These are phyloP conservation scores for Monilinia laxa DNA, from an alignment of 2,329 filamentous ascomycete genomes.

Conservation along the genomic window DNA sequence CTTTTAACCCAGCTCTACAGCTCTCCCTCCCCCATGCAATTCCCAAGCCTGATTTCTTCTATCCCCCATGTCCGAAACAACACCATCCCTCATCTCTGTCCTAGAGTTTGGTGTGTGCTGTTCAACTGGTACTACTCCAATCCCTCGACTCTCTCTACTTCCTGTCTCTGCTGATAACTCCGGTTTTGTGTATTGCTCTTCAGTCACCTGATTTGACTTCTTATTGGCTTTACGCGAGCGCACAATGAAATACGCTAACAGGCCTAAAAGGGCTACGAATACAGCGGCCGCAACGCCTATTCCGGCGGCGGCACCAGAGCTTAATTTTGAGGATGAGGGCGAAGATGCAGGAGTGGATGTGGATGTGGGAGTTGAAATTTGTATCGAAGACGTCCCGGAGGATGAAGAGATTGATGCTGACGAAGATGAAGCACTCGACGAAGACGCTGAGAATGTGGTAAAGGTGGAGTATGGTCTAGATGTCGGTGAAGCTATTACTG, in stretches of 20 bases:
- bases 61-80: background rate
- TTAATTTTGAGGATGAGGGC: background rate
- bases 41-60: slow-evolving; percentile 7
- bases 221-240: background rate
- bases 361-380: background rate
- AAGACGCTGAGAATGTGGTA: background rate
- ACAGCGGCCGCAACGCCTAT: background rate
- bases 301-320: background rate
- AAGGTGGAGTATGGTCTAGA: slow-evolving; percentile 5
- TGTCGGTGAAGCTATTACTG: background rate
- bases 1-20: background rate
- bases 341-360: background rate
- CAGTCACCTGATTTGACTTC: background rate
- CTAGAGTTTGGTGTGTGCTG: background rate
- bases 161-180: background rate
- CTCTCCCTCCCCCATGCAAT: background rate
- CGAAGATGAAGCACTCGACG: background rate
- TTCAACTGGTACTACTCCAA: background rate
- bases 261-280: background rate
- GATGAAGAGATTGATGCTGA: background rate
- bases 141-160: background rate
- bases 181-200: background rate
- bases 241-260: background rate
- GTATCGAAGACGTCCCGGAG: background rate
- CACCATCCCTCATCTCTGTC: background rate